These are phyloP conservation scores for Styphnolobium japonicum DNA, from an alignment of 306 rosid species.

Conservation along the genomic window DNA sequence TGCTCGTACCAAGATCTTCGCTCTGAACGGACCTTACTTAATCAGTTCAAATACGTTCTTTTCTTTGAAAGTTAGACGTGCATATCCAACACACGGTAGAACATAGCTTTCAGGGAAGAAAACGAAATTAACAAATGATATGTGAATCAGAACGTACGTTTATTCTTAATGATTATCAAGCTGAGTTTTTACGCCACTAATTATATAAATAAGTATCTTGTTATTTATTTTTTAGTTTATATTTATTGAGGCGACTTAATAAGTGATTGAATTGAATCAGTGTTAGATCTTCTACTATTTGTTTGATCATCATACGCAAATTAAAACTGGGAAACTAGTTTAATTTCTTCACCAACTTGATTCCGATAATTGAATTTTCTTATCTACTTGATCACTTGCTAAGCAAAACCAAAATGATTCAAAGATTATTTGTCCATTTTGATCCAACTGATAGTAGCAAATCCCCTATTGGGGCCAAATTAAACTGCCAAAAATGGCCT, in stretches of 20 bases:
- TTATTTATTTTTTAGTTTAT: background rate
- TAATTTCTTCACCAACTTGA: background rate
- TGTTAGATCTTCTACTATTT: background rate
- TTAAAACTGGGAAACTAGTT: background rate
- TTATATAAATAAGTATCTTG: background rate
- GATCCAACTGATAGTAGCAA: background rate
- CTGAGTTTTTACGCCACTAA: conserved; percentile 8
- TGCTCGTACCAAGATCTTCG: conserved; percentile 14
- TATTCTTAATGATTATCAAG: conserved; percentile 15
- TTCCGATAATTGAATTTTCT: background rate
- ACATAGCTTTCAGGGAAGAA: conserved; percentile 22
- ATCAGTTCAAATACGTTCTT: background rate
- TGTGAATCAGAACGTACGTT: background rate
- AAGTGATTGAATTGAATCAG: background rate
- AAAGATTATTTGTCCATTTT: background rate
- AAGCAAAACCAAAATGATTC: background rate
- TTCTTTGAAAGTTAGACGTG: conserved; percentile 13
- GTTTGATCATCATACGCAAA: background rate
- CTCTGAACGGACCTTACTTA: background rate
- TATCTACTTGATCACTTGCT: background rate
- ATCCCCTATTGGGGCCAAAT: too few relatives aligned
- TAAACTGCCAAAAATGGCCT: too few relatives aligned
- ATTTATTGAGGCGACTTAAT: background rate
- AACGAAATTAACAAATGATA: conserved; percentile 2
- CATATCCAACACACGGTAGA: conserved; percentile 11